Conservation (phyloP, 176 grass and related monocot species). For the Zizania latifolia region DNA sequence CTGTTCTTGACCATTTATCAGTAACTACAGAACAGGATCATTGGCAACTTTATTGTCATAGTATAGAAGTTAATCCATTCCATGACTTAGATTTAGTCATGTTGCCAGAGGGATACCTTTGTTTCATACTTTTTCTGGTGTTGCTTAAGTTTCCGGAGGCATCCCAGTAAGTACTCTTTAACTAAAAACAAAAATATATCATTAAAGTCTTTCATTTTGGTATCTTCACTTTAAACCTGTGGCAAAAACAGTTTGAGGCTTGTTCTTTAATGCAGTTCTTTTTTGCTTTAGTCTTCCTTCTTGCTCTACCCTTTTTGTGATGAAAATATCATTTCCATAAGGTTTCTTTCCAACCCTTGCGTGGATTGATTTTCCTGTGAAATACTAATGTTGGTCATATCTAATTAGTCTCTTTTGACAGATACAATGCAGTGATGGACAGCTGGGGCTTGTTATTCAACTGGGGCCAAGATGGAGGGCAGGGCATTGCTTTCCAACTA, state of each 20-base stretch:
- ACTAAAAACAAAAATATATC: background rate
- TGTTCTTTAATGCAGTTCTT: background rate
- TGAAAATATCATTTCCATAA: background rate
- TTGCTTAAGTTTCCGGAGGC: constrained; percentile 8
- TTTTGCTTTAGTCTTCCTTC: background rate
- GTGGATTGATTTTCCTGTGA: background rate
- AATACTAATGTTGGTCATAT: background rate
- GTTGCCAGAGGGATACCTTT: background rate
- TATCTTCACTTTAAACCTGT: background rate
- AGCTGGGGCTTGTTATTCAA: constrained; percentile 82
- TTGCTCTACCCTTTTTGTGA: background rate
- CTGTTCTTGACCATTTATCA: background rate
- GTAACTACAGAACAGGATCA: background rate
- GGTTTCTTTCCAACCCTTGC: background rate
- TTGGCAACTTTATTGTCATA: background rate
- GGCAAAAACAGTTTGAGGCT: background rate
- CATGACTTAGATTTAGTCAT: background rate
- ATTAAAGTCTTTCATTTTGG: background rate
- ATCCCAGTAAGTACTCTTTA: background rate
- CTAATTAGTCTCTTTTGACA: constrained; percentile 23
- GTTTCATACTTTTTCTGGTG: background rate
- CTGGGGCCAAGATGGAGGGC: constrained; percentile 83
- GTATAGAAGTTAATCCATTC: constrained; percentile 5
- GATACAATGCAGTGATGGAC: constrained; percentile 68
- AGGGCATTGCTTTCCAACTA: constrained; percentile 65